These are phyloP conservation scores for Rhodotorula sp. DNA, from an alignment of 1,284 basidiomycete species.

Conservation along the genomic window DNA sequence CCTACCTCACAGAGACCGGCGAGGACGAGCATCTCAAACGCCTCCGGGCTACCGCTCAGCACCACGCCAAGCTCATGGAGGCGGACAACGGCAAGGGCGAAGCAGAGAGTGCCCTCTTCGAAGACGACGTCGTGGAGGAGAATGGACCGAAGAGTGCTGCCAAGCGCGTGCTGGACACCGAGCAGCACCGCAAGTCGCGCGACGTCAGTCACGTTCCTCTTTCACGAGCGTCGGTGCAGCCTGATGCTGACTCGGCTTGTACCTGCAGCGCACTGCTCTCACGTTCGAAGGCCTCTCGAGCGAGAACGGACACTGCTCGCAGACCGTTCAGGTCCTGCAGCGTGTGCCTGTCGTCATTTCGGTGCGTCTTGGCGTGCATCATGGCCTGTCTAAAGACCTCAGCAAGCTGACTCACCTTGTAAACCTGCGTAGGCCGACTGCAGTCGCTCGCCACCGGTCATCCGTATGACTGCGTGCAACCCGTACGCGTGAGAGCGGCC, in stretches of 20 bases:
- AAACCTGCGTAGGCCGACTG: slow-evolving; percentile 61
- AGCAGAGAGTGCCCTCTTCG: slow-evolving; percentile 82
- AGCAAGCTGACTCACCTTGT: background rate
- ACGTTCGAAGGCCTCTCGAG: slow-evolving; percentile 75
- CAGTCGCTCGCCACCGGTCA: slow-evolving; percentile 89
- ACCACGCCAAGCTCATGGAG: slow-evolving; percentile 85
- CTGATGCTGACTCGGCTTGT: background rate
- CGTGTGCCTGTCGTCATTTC: slow-evolving; percentile 89
- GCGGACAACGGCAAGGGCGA: slow-evolving; percentile 80
- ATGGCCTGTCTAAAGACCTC: background rate
- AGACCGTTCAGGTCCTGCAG: slow-evolving; percentile 75
- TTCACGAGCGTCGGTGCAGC: background rate
- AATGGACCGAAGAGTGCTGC: slow-evolving; percentile 47
- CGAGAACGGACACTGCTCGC: slow-evolving; percentile 80
- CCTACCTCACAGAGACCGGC: slow-evolving; percentile 87
- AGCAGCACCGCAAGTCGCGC: slow-evolving; percentile 72
- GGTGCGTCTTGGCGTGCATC: background rate
- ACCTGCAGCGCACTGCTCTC: slow-evolving; percentile 53
- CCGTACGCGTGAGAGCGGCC: slow-evolving; percentile 6
- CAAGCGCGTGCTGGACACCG: slow-evolving; percentile 55
- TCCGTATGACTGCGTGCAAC: slow-evolving; percentile 53
- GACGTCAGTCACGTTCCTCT: slow-evolving; percentile 12
- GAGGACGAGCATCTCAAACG: slow-evolving; percentile 56
- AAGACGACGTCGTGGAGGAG: slow-evolving; percentile 66
- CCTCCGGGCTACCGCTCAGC: slow-evolving; percentile 61